A percentile compares a stretch with the other conserved stretches of the same genome.
These are phyloP conservation scores for Zea mays DNA, from an alignment of 176 grass and related monocot species.

Conservation along the genomic window Zm-B73-REFERENCE-NAM-5.0 NC_050096.1:246901501-246902000, in stretches of 20 bases:
- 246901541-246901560: slow-evolving; percentile 42
- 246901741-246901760: slow-evolving; percentile 1
- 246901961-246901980: neutral
- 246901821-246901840: neutral
- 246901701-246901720: neutral
- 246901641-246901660: slow-evolving; percentile 37
- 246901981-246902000: neutral
- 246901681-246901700: neutral
- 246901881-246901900: neutral
- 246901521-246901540: slow-evolving; percentile 64
- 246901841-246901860: neutral
- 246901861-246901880: neutral
- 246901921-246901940: neutral
- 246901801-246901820: neutral
- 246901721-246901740: neutral
- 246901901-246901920: neutral
- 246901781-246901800: neutral
- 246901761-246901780: neutral
- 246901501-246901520: slow-evolving; percentile 55
- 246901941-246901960: neutral
- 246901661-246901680: neutral
- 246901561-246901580: slow-evolving; percentile 34
- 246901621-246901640: slow-evolving; percentile 30
- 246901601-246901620: slow-evolving; percentile 36
- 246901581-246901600: slow-evolving; percentile 13